phyloP scores from a whole-genome alignment of 2,329 filamentous ascomycete species.

The Cyphellophora europaea region DNA sequence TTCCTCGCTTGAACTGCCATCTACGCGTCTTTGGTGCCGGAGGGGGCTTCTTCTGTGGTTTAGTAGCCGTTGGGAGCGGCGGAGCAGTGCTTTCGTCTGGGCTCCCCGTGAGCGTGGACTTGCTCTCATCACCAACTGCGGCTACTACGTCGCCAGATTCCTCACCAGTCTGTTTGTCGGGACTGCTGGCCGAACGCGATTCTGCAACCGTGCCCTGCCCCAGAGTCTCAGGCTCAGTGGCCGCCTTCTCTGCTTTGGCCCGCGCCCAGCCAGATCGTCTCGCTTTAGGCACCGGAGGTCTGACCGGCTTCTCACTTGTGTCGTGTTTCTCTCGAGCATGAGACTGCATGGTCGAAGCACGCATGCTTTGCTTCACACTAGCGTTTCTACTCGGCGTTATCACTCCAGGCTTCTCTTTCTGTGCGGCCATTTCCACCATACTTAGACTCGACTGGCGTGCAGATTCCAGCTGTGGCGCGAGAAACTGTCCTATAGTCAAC shows the following conservation, averaged over 20 bases:
- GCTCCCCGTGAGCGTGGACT: background rate
- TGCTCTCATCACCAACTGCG: too few species aligned
- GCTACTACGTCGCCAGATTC: background rate
- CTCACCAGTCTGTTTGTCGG: background rate
- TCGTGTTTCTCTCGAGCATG: background rate
- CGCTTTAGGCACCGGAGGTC: slow-evolving; percentile 20
- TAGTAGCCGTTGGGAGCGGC: slow-evolving; percentile 7
- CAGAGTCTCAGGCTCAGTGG: slow-evolving; percentile 6
- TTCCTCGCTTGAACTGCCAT: slow-evolving; percentile 28
- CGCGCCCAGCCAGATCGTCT: slow-evolving; percentile 19
- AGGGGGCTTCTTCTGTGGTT: slow-evolving; percentile 16
- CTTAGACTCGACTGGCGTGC: slow-evolving; percentile 66
- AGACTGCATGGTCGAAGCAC: slow-evolving; percentile 12
- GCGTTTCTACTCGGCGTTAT: slow-evolving; percentile 62
- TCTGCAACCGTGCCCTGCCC: background rate
- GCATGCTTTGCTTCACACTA: slow-evolving; percentile 17
- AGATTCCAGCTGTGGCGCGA: slow-evolving; percentile 42
- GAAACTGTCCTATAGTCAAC: slow-evolving; percentile 16
- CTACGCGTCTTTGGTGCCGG: slow-evolving; percentile 30
- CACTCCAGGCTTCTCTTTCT: slow-evolving; percentile 73
- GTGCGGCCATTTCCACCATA: slow-evolving; percentile 67
- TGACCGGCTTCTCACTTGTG: slow-evolving; percentile 13
- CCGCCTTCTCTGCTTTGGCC: slow-evolving; percentile 6
- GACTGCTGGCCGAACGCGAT: background rate
- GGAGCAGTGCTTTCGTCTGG: background rate